Percentiles rank a stretch among this genome's conserved stretches.
Evolutionary conservation across 2,329 filamentous ascomycete species (phyloP).

Genomic region (Alternaria gansuensis): DNA sequence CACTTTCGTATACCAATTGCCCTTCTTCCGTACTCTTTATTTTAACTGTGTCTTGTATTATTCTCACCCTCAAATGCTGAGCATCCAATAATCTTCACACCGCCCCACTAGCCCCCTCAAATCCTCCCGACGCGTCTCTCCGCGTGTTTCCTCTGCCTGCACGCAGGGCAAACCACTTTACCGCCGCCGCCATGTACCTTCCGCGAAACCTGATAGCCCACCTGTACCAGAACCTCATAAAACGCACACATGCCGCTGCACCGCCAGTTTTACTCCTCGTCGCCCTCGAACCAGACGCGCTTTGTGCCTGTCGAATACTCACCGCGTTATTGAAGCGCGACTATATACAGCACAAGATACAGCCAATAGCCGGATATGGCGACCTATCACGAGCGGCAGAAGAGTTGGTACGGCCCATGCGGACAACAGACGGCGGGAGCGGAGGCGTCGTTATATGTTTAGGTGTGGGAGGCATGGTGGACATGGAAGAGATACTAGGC

Average conservation of each 20-base stretch:
- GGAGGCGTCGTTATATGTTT: conserved; percentile 92
- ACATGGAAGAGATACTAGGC: conserved; percentile 81
- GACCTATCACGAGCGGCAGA: conserved; percentile 83
- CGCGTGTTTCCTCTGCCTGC: conserved; percentile 29
- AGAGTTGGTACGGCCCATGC: conserved; percentile 85
- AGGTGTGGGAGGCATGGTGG: conserved; percentile 90
- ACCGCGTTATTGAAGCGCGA: conserved; percentile 94
- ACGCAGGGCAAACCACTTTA: conserved; percentile 28
- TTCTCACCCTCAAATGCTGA: conserved; percentile 23
- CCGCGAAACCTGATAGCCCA: conserved; percentile 88
- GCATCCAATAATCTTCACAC: conserved; percentile 32
- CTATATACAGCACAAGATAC: conserved; percentile 97
- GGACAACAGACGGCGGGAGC: conserved; percentile 80
- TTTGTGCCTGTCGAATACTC: conserved; percentile 94
- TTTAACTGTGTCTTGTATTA: conserved; percentile 28
- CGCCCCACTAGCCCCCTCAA: conserved; percentile 25
- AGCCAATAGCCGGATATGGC: conserved; percentile 90
- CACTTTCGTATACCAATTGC: conserved; percentile 36
- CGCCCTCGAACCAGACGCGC: conserved; percentile 91
- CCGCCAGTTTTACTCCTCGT: conserved; percentile 91
- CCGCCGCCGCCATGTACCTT: conserved; percentile 77
- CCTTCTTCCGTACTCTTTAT: conserved; percentile 23
- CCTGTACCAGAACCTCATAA: conserved; percentile 88
- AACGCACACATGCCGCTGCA: conserved; percentile 86
- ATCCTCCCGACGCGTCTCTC: conserved; percentile 39